Evolutionary conservation across 192 early-diverging fungal species (phyloP), one percentile per base, ranked within the genome.

Genomic region (Radiomyces spectabilis): DNA sequence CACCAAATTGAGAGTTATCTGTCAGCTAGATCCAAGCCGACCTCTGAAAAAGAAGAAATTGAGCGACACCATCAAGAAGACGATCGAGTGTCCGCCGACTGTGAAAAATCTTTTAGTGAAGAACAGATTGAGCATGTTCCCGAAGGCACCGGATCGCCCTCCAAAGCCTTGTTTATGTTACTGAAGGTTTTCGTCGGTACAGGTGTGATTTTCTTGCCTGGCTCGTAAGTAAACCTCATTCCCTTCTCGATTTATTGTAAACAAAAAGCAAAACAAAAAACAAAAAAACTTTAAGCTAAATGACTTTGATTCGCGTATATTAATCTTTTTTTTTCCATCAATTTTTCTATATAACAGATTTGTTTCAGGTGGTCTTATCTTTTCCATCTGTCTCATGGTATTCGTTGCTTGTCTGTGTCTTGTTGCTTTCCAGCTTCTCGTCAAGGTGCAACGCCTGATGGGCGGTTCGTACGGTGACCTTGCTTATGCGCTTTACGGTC

Each of bases 161-260:
- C 48, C 8, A 82, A 82, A 56, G 72, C 82, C 2, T 68, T 82
- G 37, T 80, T 80, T 59, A 55, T 84, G 66, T 65, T 84, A 38
- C 61, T 84, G 15, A 84, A 84, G 62, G 59, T 78, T 5, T 84
- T 84, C 66, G 71, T 84, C 18, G 82, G 80, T 58, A 80, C 80
- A 2, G 80, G 80, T 15, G 68, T 67, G 21, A 57, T 84, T 8
- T 83, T 84, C 38, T 67, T 84, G 12, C 82, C 82, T 45, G 71
- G 49, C 24, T 37, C 51, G 63, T 59, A 57, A 42, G 63, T 51
- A 9, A 26, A 22, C 15, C 39, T 18, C 27, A n/a, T n/a, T n/a
- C n/a, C n/a, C n/a, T n/a, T n/a, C n/a, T n/a, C n/a, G n/a, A n/a
- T n/a, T n/a, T n/a, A n/a, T n/a, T n/a, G n/a, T n/a, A n/a, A n/a